Base-by-base conservation (phyloP, 805 yeast species). In the Schwanniomyces yamadae region DNA sequence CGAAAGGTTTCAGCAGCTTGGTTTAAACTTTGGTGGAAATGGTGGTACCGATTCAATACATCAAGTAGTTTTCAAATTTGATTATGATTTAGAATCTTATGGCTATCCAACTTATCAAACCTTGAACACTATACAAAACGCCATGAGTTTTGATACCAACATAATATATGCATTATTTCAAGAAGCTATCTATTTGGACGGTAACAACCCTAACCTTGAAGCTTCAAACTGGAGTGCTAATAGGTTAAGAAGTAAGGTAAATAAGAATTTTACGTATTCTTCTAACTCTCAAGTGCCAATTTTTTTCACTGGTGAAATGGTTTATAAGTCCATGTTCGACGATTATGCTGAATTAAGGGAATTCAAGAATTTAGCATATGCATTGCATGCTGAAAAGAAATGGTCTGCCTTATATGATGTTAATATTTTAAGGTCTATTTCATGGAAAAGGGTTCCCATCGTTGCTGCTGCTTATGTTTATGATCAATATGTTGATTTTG, bases 171-270 rank as follows among this genome's bases (percentile, higher is more conserved):
- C 78, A 3, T 57, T 79, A 26, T 69, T 77, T 44, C 82, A 77
- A 49, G 83, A 78, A 43, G 77, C 80, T 5, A 77, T 78, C 11
- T 78, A 78, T 50, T 59, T 73, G 40, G 77, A 75, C 44, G 73
- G 76, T 0, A 41, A 41, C 29, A 36, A 42, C 27, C 8, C 29
- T 7, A 19, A 11, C 10, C 16, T 36, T 6, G 37, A 23, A 31
- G 36, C 35, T 7, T 57, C 75, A 4, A 44, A 63, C 33, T 78
- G 83, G 83, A 53, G 75, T 5, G 81, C 80, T 2, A 69, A 71
- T 11, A 55, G 70, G 31, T 41, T 56, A 31, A 54, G 72, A 41
- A 47, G 54, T 25, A 32, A 23, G 2, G 42, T 49, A 13, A 61
- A 48, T 9, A 42, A 45, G 19, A 38, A 37, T 13, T 68, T 59